Percentiles rank a stretch among this genome's conserved stretches.
phyloP scores from a whole-genome alignment of 768 basidiomycete genomes.

The Lanmaoa rubissima region DNA sequence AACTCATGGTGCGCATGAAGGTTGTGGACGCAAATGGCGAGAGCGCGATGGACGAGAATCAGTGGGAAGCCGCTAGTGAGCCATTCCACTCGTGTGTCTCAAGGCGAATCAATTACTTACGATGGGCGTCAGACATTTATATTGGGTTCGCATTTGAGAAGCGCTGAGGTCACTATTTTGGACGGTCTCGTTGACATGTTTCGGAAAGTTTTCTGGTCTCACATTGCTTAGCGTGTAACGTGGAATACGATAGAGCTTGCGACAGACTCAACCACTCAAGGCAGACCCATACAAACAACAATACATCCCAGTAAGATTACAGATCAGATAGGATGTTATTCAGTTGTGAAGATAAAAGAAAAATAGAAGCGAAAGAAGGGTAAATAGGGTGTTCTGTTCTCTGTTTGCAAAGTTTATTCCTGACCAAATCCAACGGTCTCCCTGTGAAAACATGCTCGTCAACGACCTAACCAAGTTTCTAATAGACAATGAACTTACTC shows the following conservation, averaged over 20 bases:
- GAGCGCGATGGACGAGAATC: slow-evolving; percentile 90
- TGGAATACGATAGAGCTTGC: slow-evolving; percentile 3
- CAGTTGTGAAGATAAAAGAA: slow-evolving; percentile 2
- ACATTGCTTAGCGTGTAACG: slow-evolving; percentile 1
- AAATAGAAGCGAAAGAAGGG: slow-evolving; percentile 3
- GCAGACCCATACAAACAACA: slow-evolving; percentile 11
- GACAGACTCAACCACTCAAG: not conserved
- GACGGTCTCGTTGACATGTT: not conserved
- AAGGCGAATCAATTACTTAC: slow-evolving; percentile 1
- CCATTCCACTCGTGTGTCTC: slow-evolving; percentile 13
- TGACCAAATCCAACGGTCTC: slow-evolving; percentile 95
- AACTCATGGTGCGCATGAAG: slow-evolving; percentile 86
- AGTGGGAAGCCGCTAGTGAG: slow-evolving; percentile 99
- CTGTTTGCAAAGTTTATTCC: slow-evolving; percentile 50
- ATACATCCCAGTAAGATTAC: slow-evolving; percentile 30
- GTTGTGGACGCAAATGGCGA: slow-evolving; percentile 85
- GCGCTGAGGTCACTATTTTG: slow-evolving; percentile 25
- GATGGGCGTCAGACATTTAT: slow-evolving; percentile 69
- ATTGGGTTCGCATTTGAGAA: slow-evolving; percentile 92
- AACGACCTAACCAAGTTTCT: slow-evolving; percentile 11
- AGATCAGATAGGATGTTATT: slow-evolving; percentile 26
- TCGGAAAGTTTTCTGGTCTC: slow-evolving; percentile 3
- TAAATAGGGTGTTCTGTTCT: slow-evolving; percentile 14
- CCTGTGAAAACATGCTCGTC: slow-evolving; percentile 38
- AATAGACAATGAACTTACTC: slow-evolving; percentile 57